Conservation (phyloP, 495 filamentous ascomycete species). For the Penicillium longicatenatum region DNA sequence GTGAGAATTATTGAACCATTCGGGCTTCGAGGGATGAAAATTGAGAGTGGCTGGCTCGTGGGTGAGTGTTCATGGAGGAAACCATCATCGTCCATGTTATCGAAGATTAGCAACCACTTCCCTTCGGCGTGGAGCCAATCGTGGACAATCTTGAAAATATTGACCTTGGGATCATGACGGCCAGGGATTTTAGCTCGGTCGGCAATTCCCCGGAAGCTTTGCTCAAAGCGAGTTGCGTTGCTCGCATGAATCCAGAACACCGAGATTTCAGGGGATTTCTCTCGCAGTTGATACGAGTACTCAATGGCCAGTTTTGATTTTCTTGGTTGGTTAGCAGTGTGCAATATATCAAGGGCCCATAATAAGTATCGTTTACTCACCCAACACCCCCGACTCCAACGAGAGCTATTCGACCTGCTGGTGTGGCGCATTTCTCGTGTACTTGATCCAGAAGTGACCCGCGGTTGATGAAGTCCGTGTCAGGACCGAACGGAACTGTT, state of each 20-base stretch:
- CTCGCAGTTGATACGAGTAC: conserved; percentile 35
- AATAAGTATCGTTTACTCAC: too few relatives aligned
- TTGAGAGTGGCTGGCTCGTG: conserved; percentile 1
- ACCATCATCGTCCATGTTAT: conserved; percentile 18
- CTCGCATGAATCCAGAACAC: conserved; percentile 55
- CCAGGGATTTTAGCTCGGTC: conserved; percentile 34
- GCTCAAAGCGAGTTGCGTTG: conserved; percentile 38
- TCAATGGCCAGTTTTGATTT: conserved; percentile 46
- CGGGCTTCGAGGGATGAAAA: conserved; percentile 1
- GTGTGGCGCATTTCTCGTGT: too few relatives aligned
- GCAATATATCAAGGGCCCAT: too few relatives aligned
- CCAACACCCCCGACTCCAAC: too few relatives aligned
- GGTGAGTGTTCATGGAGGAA: conserved; percentile 26
- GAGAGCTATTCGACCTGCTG: too few relatives aligned
- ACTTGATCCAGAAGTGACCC: too few relatives aligned
- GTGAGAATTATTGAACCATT: conserved; percentile 36
- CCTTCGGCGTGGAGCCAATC: conserved; percentile 39
- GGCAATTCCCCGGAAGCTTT: conserved; percentile 44
- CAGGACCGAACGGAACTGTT: too few relatives aligned
- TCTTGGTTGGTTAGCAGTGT: too few relatives aligned
- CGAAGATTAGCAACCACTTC: conserved; percentile 16
- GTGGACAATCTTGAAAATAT: conserved; percentile 42
- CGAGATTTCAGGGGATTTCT: conserved; percentile 41
- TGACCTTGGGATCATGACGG: conserved; percentile 35
- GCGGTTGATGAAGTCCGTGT: too few relatives aligned